phyloP scores from a whole-genome alignment of 2,329 filamentous ascomycete species.

The Fusarium austroafricanum region DNA sequence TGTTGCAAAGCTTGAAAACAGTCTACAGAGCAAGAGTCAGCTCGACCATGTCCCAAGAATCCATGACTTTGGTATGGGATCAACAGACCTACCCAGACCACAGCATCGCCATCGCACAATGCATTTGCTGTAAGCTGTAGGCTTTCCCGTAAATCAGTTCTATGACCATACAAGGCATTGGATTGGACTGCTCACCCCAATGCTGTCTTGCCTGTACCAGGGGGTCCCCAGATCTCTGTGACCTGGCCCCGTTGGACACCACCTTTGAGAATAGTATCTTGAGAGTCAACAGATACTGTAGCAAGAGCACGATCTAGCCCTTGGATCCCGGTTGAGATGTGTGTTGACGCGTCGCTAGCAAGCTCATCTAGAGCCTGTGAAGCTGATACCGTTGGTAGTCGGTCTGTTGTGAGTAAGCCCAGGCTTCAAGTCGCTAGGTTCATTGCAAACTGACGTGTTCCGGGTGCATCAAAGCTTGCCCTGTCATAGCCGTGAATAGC shows the following conservation, averaged over 20 bases:
- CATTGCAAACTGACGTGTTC: slow-evolving; percentile 60
- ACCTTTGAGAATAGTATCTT: slow-evolving; percentile 47
- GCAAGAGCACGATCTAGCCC: slow-evolving; percentile 60
- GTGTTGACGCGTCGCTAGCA: slow-evolving; percentile 60
- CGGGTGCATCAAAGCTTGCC: slow-evolving; percentile 68
- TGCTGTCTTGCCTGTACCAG: slow-evolving; percentile 86
- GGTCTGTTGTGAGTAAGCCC: slow-evolving; percentile 63
- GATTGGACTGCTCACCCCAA: slow-evolving; percentile 70
- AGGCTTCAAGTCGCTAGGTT: slow-evolving; percentile 1
- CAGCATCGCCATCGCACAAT: slow-evolving; percentile 68
- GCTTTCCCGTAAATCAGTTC: slow-evolving; percentile 57
- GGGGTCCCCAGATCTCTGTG: slow-evolving; percentile 88
- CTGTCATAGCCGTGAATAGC: slow-evolving; percentile 69
- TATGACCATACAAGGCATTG: slow-evolving; percentile 13
- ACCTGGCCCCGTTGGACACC: slow-evolving; percentile 82
- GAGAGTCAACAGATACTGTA: slow-evolving; percentile 17
- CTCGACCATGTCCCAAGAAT: slow-evolving; percentile 2
- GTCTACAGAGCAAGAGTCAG: slow-evolving; percentile 49
- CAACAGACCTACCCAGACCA: slow-evolving; percentile 84
- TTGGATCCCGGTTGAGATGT: slow-evolving; percentile 67
- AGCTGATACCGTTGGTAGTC: slow-evolving; percentile 80
- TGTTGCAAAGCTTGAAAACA: slow-evolving; percentile 58
- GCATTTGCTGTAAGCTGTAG: slow-evolving; percentile 76
- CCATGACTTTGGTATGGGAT: slow-evolving; percentile 17
- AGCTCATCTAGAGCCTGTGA: slow-evolving; percentile 76